A percentile compares a stretch with the other conserved stretches of the same genome.
Conservation (phyloP, 371 early-diverging fungal genomes). For the Fennellomyces sp. region DNA sequence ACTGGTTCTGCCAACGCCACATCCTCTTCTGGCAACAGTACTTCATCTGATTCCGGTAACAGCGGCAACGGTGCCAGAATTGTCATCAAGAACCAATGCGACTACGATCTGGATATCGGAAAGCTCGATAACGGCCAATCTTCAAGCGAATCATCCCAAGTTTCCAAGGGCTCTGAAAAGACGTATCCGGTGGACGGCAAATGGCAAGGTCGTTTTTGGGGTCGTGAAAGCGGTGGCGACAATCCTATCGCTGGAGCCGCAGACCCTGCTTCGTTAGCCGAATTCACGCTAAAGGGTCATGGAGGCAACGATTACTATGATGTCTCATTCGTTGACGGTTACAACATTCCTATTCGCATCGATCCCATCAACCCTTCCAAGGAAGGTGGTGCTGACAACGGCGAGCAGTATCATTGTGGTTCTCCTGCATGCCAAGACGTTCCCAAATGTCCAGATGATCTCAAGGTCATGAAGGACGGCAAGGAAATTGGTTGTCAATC, state of each 20-base stretch:
- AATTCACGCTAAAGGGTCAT: constrained; percentile 30
- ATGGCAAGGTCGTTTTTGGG: constrained; percentile 46
- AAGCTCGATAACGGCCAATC: constrained; percentile 17
- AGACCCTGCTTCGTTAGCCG: constrained; percentile 42
- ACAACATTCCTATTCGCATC: constrained; percentile 37
- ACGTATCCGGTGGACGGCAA: constrained; percentile 12
- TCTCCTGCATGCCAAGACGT: constrained; percentile 24
- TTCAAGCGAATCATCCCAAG: background rate
- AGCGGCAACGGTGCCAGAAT: constrained; percentile 17
- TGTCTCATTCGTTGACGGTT: constrained; percentile 50
- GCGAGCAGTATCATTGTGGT: constrained; percentile 23
- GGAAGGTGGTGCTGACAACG: constrained; percentile 12
- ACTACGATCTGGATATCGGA: constrained; percentile 13
- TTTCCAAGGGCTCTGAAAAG: constrained; percentile 8
- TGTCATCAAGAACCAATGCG: constrained; percentile 18
- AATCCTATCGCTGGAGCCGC: constrained; percentile 16
- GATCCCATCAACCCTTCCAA: constrained; percentile 14
- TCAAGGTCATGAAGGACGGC: constrained; percentile 30
- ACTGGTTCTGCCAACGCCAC: background rate
- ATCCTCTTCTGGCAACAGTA: background rate
- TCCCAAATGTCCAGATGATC: constrained; percentile 33
- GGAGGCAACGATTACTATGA: constrained; percentile 44
- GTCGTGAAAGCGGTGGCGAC: constrained; percentile 28
- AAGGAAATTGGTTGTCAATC: constrained; percentile 32
- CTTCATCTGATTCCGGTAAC: constrained; percentile 15